Evolutionary conservation across 768 basidiomycete species (phyloP).

Genomic region (Paxillus ammoniavirescens): DNA sequence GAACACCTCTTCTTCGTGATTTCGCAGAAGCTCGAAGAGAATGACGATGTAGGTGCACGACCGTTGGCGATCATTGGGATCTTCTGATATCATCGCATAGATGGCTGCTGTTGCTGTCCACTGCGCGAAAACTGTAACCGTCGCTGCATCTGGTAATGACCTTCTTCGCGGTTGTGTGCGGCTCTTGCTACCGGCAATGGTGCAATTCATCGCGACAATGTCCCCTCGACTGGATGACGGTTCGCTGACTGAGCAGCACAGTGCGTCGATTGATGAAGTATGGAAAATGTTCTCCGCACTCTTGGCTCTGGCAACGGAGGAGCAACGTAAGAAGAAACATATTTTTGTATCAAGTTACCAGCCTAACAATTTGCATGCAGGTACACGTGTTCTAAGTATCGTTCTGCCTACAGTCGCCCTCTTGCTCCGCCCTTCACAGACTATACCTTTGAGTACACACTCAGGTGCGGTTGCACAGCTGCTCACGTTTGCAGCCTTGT

Average conservation of each 20-base stretch:
- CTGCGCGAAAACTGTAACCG: conserved; percentile 81
- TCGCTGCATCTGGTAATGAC: conserved; percentile 66
- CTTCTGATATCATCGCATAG: conserved; percentile 36
- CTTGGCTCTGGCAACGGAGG: conserved; percentile 53
- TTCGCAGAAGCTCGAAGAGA: conserved; percentile 72
- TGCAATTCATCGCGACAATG: conserved; percentile 75
- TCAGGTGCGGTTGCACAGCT: conserved; percentile 64
- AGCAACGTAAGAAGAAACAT: conserved; percentile 51
- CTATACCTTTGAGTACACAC: conserved; percentile 45
- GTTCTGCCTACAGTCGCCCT: conserved; percentile 75
- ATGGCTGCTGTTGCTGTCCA: conserved; percentile 83
- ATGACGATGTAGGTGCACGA: conserved; percentile 54
- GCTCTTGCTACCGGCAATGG: conserved; percentile 73
- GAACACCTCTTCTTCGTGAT: conserved; percentile 87
- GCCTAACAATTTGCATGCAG: conserved; percentile 36
- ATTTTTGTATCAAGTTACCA: background rate
- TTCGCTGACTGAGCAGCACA: conserved; percentile 51
- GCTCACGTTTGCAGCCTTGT: conserved; percentile 65
- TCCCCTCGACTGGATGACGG: conserved; percentile 61
- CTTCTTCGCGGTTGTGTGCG: conserved; percentile 70
- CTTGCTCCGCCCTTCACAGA: conserved; percentile 55
- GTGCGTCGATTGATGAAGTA: conserved; percentile 70
- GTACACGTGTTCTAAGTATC: conserved; percentile 63
- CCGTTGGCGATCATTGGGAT: background rate
- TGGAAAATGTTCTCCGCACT: conserved; percentile 78